These are phyloP conservation scores for Heliocybe sulcata DNA, from an alignment of 1,284 basidiomycete genomes.

Conservation along the genomic window DNA sequence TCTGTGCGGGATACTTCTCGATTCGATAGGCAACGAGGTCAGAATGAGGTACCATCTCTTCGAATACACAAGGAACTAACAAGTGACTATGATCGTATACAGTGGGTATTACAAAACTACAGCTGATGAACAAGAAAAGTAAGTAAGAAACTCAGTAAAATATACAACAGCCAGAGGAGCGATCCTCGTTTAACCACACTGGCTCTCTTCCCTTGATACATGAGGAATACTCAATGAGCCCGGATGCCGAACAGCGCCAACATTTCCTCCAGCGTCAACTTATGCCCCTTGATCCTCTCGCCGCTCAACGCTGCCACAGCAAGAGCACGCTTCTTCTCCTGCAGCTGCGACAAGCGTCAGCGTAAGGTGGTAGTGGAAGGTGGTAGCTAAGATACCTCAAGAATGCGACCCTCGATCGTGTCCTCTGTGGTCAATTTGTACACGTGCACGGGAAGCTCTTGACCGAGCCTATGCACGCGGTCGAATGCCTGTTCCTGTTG, in stretches of 20 bases:
- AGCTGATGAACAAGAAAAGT: too few species aligned
- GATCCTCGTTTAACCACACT: too few species aligned
- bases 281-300: conserved; percentile 71
- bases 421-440: conserved; percentile 49
- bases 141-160: too few species aligned
- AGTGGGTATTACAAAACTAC: too few species aligned
- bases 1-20: too few species aligned
- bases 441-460: conserved; percentile 46
- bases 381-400: conserved; percentile 14
- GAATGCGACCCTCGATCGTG: conserved; percentile 51
- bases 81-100: too few species aligned
- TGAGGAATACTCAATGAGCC: not conserved
- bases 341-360: conserved; percentile 34
- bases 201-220: too few species aligned
- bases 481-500: conserved; percentile 49
- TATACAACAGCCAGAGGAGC: too few species aligned
- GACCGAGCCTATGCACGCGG: conserved; percentile 53
- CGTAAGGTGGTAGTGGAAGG: not conserved
- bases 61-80: too few species aligned
- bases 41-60: too few species aligned
- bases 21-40: too few species aligned
- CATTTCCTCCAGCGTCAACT: conserved; percentile 68
- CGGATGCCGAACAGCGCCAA: conserved; percentile 47
- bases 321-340: conserved; percentile 74
- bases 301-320: conserved; percentile 77